Conservation (phyloP, 2,329 filamentous ascomycete genomes). For the Daldinia sp. region DNA sequence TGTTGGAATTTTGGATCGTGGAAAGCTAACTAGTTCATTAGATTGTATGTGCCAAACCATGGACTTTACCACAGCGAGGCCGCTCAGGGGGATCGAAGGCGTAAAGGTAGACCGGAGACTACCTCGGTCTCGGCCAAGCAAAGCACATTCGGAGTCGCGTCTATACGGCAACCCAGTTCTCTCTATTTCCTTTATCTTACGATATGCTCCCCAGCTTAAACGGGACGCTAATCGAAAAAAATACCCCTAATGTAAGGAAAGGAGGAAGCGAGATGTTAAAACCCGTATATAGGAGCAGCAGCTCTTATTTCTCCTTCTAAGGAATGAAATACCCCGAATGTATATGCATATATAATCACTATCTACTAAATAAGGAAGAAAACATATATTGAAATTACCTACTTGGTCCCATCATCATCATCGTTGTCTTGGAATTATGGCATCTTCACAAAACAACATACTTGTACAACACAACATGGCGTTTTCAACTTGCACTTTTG, state of each 20-base stretch:
- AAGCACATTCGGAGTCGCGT: constrained; percentile 21
- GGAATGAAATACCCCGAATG: constrained; percentile 32
- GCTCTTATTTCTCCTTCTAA: constrained; percentile 30
- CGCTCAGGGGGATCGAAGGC: constrained; percentile 50
- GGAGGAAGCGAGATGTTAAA: constrained; percentile 1
- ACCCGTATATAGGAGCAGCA: constrained; percentile 17
- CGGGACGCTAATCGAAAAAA: not conserved
- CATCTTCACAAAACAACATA: not conserved
- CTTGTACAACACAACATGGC: not conserved
- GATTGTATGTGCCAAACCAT: constrained; percentile 74
- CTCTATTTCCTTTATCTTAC: not conserved
- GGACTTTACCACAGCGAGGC: constrained; percentile 70
- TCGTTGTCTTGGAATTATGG: not conserved
- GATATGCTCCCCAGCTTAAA: not conserved
- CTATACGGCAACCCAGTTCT: constrained; percentile 14
- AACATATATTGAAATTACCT: not conserved
- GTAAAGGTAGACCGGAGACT: constrained; percentile 45
- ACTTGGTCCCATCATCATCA: no score
- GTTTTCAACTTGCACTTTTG: not conserved
- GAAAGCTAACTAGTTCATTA: constrained; percentile 44
- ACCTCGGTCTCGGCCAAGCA: constrained; percentile 38
- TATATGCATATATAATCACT: constrained; percentile 25
- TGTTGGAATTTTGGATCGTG: not conserved
- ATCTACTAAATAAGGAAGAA: constrained; percentile 8
- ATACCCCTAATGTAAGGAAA: not conserved